Conservation (phyloP, 148 eudicot species). For the Persicaria maculosa region DNA sequence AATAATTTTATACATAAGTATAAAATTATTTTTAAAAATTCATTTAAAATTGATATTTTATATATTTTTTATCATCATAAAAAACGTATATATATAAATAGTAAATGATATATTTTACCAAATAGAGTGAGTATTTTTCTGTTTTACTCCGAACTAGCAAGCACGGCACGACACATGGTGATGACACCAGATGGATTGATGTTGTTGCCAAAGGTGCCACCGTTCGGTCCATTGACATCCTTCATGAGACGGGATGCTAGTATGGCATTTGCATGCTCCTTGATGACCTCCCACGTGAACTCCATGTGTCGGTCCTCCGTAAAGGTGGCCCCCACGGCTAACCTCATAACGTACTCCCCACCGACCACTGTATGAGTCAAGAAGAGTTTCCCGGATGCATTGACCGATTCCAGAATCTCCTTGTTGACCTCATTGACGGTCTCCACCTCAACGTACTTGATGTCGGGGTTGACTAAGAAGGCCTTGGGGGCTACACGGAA, state of each 20-base stretch:
- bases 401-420: constrained; percentile 38
- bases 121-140: no score
- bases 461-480: background rate
- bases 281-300: constrained; percentile 38
- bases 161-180: no score
- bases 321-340: constrained; percentile 41
- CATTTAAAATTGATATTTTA: no score
- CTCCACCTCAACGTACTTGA: constrained; percentile 15
- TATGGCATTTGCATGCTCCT: constrained; percentile 32
- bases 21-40: no score
- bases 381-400: constrained; percentile 28
- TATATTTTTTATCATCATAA: no score
- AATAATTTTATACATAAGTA: no score
- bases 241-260: background rate
- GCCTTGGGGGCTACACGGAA: constrained; percentile 32
- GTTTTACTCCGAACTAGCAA: no score
- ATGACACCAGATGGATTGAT: no score
- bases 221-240: no score
- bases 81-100: no score
- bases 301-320: constrained; percentile 36
- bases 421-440: constrained; percentile 25
- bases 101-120: no score
- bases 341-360: constrained; percentile 32
- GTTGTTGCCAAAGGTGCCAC: no score
- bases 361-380: constrained; percentile 48